These are phyloP conservation scores for Aspergillus cavernicola DNA, from an alignment of 495 filamentous ascomycete species.

Conservation along the genomic window DNA sequence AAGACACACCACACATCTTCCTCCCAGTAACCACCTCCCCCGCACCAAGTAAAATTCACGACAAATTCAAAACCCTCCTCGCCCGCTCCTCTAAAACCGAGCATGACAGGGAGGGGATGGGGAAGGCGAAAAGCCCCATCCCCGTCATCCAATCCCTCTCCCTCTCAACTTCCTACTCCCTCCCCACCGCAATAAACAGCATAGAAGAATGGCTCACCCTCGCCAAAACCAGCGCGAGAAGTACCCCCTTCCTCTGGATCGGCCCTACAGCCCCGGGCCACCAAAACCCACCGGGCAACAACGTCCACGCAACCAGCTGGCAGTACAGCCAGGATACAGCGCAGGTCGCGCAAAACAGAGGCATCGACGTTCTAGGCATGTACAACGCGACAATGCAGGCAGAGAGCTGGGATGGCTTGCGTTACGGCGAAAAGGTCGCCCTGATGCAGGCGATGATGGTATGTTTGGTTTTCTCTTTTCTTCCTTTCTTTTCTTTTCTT, in stretches of 20 bases:
- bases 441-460: constrained; percentile 53
- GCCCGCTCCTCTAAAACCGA: constrained; percentile 4
- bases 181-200: constrained; percentile 27
- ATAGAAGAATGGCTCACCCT: constrained; percentile 46
- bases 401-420: constrained; percentile 37
- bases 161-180: constrained; percentile 34
- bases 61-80: constrained; percentile 26
- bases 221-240: constrained; percentile 30
- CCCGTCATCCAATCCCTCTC: constrained; percentile 44
- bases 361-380: constrained; percentile 44
- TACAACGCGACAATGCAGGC: constrained; percentile 48
- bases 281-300: constrained; percentile 27
- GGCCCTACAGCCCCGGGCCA: constrained; percentile 47
- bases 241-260: constrained; percentile 46
- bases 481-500: background rate
- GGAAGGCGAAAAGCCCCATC: constrained; percentile 39
- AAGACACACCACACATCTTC: constrained; percentile 41
- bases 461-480: constrained; percentile 10
- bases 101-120: background rate
- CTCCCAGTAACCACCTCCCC: constrained; percentile 33
- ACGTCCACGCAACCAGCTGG: constrained; percentile 39
- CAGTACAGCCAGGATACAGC: constrained; percentile 38
- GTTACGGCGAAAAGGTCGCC: constrained; percentile 42
- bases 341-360: constrained; percentile 31
- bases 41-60: constrained; percentile 20